These are phyloP conservation scores for Paratinospora sagittata DNA, from an alignment of 164 flowering plant genomes.

Conservation along the genomic window DNA sequence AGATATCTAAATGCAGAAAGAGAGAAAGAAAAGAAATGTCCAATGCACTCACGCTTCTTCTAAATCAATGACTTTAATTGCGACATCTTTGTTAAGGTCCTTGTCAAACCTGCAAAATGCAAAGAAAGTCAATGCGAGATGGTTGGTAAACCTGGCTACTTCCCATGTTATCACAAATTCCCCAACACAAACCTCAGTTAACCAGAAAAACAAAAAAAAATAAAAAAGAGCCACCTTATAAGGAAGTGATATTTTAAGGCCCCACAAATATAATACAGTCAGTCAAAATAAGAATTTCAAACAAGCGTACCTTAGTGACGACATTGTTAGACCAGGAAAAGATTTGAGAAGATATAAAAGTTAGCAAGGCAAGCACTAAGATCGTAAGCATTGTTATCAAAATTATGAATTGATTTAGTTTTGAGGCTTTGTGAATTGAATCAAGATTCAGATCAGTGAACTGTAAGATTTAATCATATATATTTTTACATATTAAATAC, in stretches of 20 bases:
- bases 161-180: not conserved
- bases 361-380: no score
- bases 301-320: not conserved
- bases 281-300: not conserved
- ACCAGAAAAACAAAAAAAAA: not conserved
- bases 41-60: slow-evolving; percentile 91
- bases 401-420: no score
- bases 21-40: not conserved
- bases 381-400: no score
- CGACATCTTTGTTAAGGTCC: slow-evolving; percentile 88
- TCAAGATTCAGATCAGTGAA: no score
- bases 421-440: no score
- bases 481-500: no score
- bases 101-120: slow-evolving; percentile 75
- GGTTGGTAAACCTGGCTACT: no score
- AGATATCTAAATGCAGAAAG: not conserved
- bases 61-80: slow-evolving; percentile 93
- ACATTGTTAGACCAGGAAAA: no score
- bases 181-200: not conserved
- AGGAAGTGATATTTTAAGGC: not conserved
- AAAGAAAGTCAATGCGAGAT: not conserved
- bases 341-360: no score
- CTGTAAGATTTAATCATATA: no score
- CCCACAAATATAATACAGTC: not conserved
- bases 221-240: not conserved